Evolutionary conservation across 1,139 yeast genomes (phyloP).

Genomic region (Arxiozyma bovina): DNA sequence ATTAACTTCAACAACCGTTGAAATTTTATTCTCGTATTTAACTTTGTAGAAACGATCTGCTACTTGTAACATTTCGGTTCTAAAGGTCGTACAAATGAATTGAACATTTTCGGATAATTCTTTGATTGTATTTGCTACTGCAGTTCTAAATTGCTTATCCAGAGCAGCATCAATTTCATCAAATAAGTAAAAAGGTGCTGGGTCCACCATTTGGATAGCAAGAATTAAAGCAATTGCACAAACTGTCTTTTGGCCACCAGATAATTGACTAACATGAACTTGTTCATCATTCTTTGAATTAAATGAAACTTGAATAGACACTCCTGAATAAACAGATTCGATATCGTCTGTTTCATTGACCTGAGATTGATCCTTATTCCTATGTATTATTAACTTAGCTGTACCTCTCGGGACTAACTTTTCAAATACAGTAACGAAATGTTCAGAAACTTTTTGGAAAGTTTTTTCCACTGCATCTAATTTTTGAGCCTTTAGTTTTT

Average conservation of each 20-base stretch:
- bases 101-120: conserved; percentile 63
- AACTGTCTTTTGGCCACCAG: conserved; percentile 93
- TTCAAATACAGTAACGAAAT: conserved; percentile 68
- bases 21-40: conserved; percentile 71
- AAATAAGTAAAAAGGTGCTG: conserved; percentile 91
- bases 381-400: conserved; percentile 62
- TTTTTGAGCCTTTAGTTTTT: conserved; percentile 67
- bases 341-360: conserved; percentile 19
- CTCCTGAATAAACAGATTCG: conserved; percentile 68
- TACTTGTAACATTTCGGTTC: conserved; percentile 84
- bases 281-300: conserved; percentile 82
- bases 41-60: conserved; percentile 89
- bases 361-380: conserved; percentile 15
- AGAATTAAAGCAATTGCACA: conserved; percentile 90
- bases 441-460: conserved; percentile 64
- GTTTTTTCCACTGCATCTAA: conserved; percentile 75
- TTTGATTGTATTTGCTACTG: conserved; percentile 73
- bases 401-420: conserved; percentile 76
- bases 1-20: conserved; percentile 64
- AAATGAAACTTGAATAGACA: conserved; percentile 82
- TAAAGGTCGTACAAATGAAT: conserved; percentile 90
- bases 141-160: conserved; percentile 83
- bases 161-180: conserved; percentile 95
- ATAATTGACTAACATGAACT: conserved; percentile 78
- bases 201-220: conserved; percentile 91